Evolutionary conservation across 2,329 filamentous ascomycete genomes (phyloP).

Genomic region (Aspergillus ibericus): DNA sequence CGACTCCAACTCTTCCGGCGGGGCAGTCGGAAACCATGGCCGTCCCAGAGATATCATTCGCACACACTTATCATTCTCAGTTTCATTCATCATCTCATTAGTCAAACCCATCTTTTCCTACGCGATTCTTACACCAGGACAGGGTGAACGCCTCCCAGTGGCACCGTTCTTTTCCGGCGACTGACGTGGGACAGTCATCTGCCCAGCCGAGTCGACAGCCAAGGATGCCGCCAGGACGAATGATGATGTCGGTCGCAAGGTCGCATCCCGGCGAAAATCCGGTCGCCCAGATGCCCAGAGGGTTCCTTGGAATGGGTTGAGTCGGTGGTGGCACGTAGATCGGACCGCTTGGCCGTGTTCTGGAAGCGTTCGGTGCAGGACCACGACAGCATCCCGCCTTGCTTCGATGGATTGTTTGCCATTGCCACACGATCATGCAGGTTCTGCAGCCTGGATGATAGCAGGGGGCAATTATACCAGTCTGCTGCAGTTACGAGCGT

Average conservation of each 20-base stretch:
- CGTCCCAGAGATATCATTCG: slow-evolving; percentile 3
- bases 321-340: slow-evolving; percentile 19
- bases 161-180: slow-evolving; percentile 4
- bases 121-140: neutral
- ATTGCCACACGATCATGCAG: slow-evolving; percentile 10
- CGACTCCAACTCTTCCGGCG: slow-evolving; percentile 1
- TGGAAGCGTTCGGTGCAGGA: slow-evolving; percentile 39
- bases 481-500: neutral
- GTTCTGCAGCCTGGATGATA: neutral
- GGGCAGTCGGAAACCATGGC: slow-evolving; percentile 8
- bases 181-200: slow-evolving; percentile 6
- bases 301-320: slow-evolving; percentile 6
- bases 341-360: slow-evolving; percentile 26
- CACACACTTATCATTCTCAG: neutral
- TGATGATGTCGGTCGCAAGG: slow-evolving; percentile 5
- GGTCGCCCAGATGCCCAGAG: slow-evolving; percentile 4
- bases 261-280: slow-evolving; percentile 5
- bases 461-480: neutral
- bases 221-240: neutral
- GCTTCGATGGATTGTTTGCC: neutral
- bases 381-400: slow-evolving; percentile 4
- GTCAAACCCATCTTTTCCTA: neutral
- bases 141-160: slow-evolving; percentile 1
- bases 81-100: neutral
- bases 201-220: neutral